Base-by-base conservation (phyloP, 2,329 filamentous ascomycete genomes). In the Chaetomium olivaceum region DNA sequence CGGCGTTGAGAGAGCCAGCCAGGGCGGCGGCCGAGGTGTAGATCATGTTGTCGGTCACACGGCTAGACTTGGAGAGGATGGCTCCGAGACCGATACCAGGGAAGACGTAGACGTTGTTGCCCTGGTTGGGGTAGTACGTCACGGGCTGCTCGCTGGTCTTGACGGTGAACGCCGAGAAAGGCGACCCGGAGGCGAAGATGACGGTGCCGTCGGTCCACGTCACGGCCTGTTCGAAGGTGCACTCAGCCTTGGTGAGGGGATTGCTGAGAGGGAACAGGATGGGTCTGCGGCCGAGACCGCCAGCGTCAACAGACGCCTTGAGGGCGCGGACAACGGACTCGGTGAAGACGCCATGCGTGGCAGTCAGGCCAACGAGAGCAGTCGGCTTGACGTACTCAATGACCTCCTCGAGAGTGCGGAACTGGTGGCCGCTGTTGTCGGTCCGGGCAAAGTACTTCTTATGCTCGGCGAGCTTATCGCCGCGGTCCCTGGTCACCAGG, bases 221-320 rank as follows among this genome's bases (percentile, higher is more conserved):
- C 74, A 98, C 86, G 19, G 95, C 95, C 76, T 95, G 91, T 83
- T 97, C 93, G 74, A 96, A 98, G 19, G 92, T 97, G 82, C 95
- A 98, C 81, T 99, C 95, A 9, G 94, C 96, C 83, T 98, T 97
- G 80, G 90, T 93, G 60, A 93, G 89, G 58, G 95, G 95, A 82
- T 99, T 98, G 79, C 92, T 96, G 52, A 99, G 89, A 62, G 94
- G 94, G 87, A 99, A 98, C 74, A 97, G 90, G 75, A 96, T 94
- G 68, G 95, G 93, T 69, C 87, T 84, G 69, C 93, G 87, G 78
- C 93, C 93, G 71, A 87, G 75, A 58, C 87, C 87, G 58, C 85
- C 84, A 46, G 83, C 80, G 70, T 89, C 86, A 39, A 89, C 86
- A 1, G 85, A 87, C 4, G 81, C 81, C 80, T 89, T 88, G 68